Base-by-base conservation (phyloP, 208 protist species). In the Herpetomonas samuelpessoai region DNA sequence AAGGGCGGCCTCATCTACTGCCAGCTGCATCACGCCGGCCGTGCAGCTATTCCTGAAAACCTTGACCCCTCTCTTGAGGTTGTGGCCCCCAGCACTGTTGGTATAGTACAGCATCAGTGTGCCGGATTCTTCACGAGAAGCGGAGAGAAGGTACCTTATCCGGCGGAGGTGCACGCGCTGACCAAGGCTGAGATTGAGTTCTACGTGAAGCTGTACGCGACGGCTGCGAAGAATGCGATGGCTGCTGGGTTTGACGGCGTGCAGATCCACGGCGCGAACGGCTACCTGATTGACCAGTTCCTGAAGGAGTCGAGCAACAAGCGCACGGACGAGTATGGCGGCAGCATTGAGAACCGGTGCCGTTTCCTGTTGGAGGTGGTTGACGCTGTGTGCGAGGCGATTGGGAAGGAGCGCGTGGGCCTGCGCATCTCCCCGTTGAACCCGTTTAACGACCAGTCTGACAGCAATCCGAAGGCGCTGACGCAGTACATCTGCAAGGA, bases 261-360 rank as follows among this genome's bases (percentile, higher is more conserved):
- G 2, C 86, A 96, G 71, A 61, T 93, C 31, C 87, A 92, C 74
- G 71, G 71, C 18, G 71, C 71, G 21, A 75, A 96, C 57, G 86
- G 91, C 29, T 92, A 92, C 55, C 76, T 96, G n/a, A 74, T 91
- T 51, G 82, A 91, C 58, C 56, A 93, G 62, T 96, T 95, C 46
- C 54, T 92, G 24, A 75, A 65, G 12, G 28, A 46, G 24, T 57
- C 74, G 25, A 77, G 71, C 7, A 96, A 96, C 69, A 57, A 70
- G 27, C 81, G 91, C 55, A 94, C 74, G 21, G 91, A 95, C 50
- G 68, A 82, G 59, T 96, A 87, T 71, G 91, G 91, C 53, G 91
- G 91, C 49, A 68, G 56, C 39, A 68, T 86, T 41, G 74, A 88
- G 65, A 90, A 92, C 61, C 71, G 91, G 44, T 80, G 81, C 18